Base-by-base conservation (phyloP, 768 basidiomycete genomes). In the Fomitopsis pulvina region DNA sequence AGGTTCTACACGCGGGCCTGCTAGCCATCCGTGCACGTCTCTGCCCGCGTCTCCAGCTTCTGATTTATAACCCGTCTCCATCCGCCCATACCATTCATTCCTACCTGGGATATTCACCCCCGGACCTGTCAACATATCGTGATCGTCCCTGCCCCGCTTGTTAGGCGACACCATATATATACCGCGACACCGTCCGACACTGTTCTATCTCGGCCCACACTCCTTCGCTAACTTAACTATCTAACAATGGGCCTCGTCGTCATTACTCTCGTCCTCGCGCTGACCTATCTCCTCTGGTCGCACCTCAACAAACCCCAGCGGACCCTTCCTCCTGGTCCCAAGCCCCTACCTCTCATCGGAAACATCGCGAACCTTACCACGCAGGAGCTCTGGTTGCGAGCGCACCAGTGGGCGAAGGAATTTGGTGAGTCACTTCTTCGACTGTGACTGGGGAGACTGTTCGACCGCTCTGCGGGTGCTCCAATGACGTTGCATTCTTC, bases 341-440 rank as follows among this genome's bases (percentile, higher is more conserved):
- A 72, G 54, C 81, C 82, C 0, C 62, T 83, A 50, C 83, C 83
- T 0, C 32, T 85, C 41, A 58, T 87, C 12, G 85, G 86, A 6
- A 87, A 88, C 63, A 57, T 85, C 10, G 63, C 68, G 37, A 78
- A 87, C 58, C 68, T 87, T 49, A 77, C 76, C 0, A 51, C 74
- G 10, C 78, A 79, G 52, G 78, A 85, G 63, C 73, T 83, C 3
- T 87, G 85, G 84, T 63, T 87, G 16, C 66, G 67, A n/a, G 80
- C 78, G 1, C 69, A 71, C 3, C 61, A 72, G 41, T 87, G 85
- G 86, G 78, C 79, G 2, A 75, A 75, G 52, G 61, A 74, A 51
- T 85, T 81, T 52, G 85, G 85, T 85, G 45, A 54, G 78, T 6
- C 4, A 37, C 4, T 14, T 37, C 4, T 16, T 37, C 4, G 5